Evolutionary conservation across 2,329 filamentous ascomycete species (phyloP).

Genomic region (Ceratocystis smalleyi): DNA sequence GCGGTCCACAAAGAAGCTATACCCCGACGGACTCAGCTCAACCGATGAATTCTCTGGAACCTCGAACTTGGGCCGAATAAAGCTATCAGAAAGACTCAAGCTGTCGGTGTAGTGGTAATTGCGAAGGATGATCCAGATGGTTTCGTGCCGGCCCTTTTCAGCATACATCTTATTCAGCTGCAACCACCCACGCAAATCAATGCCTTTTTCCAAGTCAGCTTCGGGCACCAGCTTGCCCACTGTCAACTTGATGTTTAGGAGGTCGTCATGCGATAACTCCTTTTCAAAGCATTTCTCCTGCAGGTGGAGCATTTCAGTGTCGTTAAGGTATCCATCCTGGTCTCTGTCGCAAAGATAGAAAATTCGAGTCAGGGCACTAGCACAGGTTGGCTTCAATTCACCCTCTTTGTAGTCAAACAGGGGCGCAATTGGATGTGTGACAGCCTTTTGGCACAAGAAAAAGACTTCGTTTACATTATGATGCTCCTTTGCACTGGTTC

Average conservation of each 20-base stretch:
- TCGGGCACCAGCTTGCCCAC: conserved; percentile 54
- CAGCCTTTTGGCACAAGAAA: conserved; percentile 94
- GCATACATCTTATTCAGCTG: conserved; percentile 91
- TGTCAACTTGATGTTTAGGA: conserved; percentile 80
- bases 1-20: conserved; percentile 92
- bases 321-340: conserved; percentile 81
- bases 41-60: conserved; percentile 84
- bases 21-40: conserved; percentile 83
- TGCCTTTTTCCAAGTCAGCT: conserved; percentile 50
- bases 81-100: conserved; percentile 75
- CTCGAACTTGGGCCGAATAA: conserved; percentile 85
- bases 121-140: conserved; percentile 90
- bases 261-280: conserved; percentile 60
- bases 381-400: conserved; percentile 71
- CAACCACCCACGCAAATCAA: conserved; percentile 71
- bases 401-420: conserved; percentile 93
- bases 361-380: conserved; percentile 72
- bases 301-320: conserved; percentile 80
- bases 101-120: conserved; percentile 96
- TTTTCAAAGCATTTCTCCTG: conserved; percentile 88
- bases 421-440: conserved; percentile 90
- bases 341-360: conserved; percentile 96
- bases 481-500: conserved; percentile 81
- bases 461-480: conserved; percentile 93
- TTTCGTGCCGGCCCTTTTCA: conserved; percentile 93